Base-by-base conservation (phyloP, 257 asterid species). In the Solanum chmielewskii region DNA sequence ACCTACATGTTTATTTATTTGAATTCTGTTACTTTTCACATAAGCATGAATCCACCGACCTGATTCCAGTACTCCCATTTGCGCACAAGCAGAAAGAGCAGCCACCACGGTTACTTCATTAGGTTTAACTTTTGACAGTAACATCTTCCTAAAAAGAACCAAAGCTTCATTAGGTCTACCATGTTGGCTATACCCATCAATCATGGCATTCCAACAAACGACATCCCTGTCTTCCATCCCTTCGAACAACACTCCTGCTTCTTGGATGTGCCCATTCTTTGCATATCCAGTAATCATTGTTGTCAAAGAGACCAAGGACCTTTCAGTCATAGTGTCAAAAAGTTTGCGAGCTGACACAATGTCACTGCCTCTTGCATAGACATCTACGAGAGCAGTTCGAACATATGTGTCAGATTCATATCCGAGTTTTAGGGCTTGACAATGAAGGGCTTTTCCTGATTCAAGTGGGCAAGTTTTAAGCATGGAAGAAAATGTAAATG, bases 11-110 rank as follows among this genome's bases (percentile, higher is more conserved):
- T 76, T 71, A 88, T 90, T 88, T 6, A 84, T 64, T 18, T 25
- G 64, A 66, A 88, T 76, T 74, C 91, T 85, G 45, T 85, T 87
- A 83, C 83, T 90, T 80, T 83, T 56, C 59, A 86, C 83, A 44
- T 90, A 90, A 86, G 91, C 62, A 88, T 90, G 91, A 83, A 90
- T 85, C 91, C 91, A 90, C 25, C 37, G 88, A 56, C 89, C 91
- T 25, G 90, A 90, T 59, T 83, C 90, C 84, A 90, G 5, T 31
- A 88, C 89, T 31, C 91, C 91, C 44, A 87, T 23, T 73, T 90
- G 91, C 7, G 89, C 91, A 88, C 90, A 85, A 4, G 91, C 89
- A 29, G 91, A 88, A 49, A 90, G 87, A 83, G 85, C 86, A 0
- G 90, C 86, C 31, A 90, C 84, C 76, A 88, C 88, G 23, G 91